A percentile compares a stretch with the other conserved stretches of the same genome.
phyloP scores from a whole-genome alignment of 2,329 filamentous ascomycete genomes.

The Biscogniauxia sp. region DNA sequence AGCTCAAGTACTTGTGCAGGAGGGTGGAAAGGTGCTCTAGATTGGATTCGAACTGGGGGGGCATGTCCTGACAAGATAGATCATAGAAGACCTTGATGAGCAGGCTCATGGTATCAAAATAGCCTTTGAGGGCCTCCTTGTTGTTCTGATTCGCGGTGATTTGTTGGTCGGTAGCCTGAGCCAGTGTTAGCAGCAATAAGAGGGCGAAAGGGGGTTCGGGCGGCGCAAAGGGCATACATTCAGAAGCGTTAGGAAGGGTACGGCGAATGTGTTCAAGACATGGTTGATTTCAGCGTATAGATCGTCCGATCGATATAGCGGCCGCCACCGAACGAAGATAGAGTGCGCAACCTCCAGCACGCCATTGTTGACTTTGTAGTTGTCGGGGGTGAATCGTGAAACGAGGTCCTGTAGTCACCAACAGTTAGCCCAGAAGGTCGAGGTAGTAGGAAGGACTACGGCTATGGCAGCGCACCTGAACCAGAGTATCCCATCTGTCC shows the following conservation, averaged over 20 bases:
- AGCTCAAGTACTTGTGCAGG: constrained; percentile 89
- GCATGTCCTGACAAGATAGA: constrained; percentile 94
- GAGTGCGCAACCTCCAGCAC: constrained; percentile 97
- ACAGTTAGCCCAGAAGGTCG: neutral
- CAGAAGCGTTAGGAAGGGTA: constrained; percentile 78
- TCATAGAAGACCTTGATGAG: constrained; percentile 93
- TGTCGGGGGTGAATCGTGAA: constrained; percentile 75
- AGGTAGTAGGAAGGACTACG: neutral
- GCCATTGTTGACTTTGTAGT: constrained; percentile 84
- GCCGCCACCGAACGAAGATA: constrained; percentile 94
- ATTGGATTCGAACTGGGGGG: constrained; percentile 91
- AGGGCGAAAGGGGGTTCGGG: neutral
- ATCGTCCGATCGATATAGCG: constrained; percentile 87
- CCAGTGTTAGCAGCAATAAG: constrained; percentile 15
- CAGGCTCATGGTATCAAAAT: constrained; percentile 83
- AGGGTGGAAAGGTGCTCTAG: constrained; percentile 72
- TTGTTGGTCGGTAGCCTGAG: constrained; percentile 63
- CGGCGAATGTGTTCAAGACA: constrained; percentile 80
- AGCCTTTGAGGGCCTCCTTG: constrained; percentile 69
- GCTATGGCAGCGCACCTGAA: constrained; percentile 57
- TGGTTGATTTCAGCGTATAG: constrained; percentile 96
- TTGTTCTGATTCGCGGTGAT: constrained; percentile 76
- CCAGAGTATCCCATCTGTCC: constrained; percentile 93
- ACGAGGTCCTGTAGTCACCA: constrained; percentile 68
- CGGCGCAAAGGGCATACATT: constrained; percentile 48